Evolutionary conservation across 2,329 filamentous ascomycete genomes (phyloP).

Genomic region (Eutypa lata): DNA sequence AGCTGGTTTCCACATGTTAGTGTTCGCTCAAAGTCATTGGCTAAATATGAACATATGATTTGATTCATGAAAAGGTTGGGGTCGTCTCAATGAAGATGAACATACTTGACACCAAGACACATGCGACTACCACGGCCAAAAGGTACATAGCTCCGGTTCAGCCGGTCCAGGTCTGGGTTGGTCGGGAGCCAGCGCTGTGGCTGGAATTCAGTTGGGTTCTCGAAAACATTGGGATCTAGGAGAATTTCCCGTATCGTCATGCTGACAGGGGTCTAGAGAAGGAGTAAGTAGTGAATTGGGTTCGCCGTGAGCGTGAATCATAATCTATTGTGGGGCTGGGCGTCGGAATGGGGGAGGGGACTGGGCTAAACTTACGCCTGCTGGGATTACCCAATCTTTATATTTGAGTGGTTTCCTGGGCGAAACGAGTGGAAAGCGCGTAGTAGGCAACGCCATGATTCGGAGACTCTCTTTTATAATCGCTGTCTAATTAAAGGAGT

Average conservation of each 20-base stretch:
- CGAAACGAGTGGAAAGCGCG: constrained; percentile 10
- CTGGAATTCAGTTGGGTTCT: constrained; percentile 9
- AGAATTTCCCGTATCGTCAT: constrained; percentile 14
- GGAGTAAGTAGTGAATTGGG: background rate
- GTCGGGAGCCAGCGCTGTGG: constrained; percentile 14
- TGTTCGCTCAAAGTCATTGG: background rate
- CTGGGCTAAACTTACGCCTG: constrained; percentile 9
- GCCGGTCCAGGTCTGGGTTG: constrained; percentile 12
- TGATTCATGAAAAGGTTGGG: background rate
- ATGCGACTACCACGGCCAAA: constrained; percentile 12
- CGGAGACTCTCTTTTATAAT: constrained; percentile 14
- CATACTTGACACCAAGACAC: constrained; percentile 16
- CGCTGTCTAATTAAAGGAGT: constrained; percentile 6
- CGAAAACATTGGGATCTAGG: constrained; percentile 12
- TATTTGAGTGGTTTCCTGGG: constrained; percentile 9
- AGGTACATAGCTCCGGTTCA: constrained; percentile 9
- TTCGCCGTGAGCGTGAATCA: no score
- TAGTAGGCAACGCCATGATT: constrained; percentile 7
- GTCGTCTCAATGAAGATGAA: background rate
- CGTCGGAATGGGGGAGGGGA: background rate
- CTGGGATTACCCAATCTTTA: constrained; percentile 13
- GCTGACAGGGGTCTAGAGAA: constrained; percentile 11
- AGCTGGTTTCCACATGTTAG: constrained; percentile 2
- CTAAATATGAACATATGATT: background rate
- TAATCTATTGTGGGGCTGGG: background rate